A percentile compares a stretch with the other conserved stretches of the same genome.
Evolutionary conservation across 1,284 basidiomycete species (phyloP).

Genomic region (Cutaneotrichosporon mucoides): DNA sequence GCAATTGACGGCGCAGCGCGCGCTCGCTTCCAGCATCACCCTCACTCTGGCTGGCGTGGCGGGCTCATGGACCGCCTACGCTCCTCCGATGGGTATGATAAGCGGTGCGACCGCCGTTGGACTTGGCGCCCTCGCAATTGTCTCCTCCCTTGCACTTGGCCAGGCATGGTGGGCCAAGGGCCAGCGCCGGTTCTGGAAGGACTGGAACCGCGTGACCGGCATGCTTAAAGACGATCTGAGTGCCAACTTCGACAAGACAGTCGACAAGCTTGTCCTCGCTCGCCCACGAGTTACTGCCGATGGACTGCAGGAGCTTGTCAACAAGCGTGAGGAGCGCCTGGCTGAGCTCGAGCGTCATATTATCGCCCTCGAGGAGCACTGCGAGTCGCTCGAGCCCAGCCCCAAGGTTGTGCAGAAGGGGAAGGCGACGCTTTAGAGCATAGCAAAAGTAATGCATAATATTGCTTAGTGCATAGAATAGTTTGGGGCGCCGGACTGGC

Average conservation of each 20-base stretch:
- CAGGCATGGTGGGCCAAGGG: conserved; percentile 67
- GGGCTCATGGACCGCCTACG: conserved; percentile 45
- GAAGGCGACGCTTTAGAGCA: background rate
- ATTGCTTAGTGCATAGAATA: background rate
- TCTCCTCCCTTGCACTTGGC: conserved; percentile 61
- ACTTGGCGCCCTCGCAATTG: conserved; percentile 57
- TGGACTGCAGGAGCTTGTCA: conserved; percentile 53
- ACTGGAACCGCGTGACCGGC: conserved; percentile 64
- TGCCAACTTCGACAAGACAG: conserved; percentile 53
- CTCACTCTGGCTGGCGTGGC: conserved; percentile 46
- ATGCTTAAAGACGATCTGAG: conserved; percentile 69
- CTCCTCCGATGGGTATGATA: conserved; percentile 30
- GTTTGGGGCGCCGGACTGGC: too few relatives aligned
- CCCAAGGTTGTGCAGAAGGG: background rate
- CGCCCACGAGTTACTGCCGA: conserved; percentile 40
- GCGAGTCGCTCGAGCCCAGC: background rate
- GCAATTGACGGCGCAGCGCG: conserved; percentile 63
- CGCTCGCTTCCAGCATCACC: conserved; percentile 54
- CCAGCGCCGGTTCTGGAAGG: conserved; percentile 66
- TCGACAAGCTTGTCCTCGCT: conserved; percentile 39
- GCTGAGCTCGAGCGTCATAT: conserved; percentile 53
- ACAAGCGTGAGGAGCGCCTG: conserved; percentile 52
- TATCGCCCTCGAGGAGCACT: conserved; percentile 40
- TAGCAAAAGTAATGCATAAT: background rate
- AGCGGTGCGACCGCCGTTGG: conserved; percentile 57